phyloP scores from a whole-genome alignment of 495 filamentous ascomycete species.

The Xanthoparmelia taractica region DNA sequence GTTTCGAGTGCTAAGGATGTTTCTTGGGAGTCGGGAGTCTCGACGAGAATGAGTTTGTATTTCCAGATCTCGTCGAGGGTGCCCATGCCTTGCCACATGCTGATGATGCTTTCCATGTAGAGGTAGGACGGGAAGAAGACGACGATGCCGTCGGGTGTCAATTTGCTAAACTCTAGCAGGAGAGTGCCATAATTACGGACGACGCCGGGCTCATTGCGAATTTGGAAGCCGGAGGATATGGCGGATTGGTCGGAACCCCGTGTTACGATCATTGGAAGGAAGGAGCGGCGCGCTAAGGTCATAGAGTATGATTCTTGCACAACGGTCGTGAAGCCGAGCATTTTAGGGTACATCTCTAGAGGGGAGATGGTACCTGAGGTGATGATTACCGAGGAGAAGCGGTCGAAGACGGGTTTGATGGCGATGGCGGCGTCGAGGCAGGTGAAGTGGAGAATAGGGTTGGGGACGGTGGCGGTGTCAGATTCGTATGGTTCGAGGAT shows the following conservation, averaged over 20 bases:
- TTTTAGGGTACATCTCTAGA: conserved; percentile 97
- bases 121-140: conserved; percentile 99
- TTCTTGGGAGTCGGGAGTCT: conserved; percentile 96
- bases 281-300: conserved; percentile 91
- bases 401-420: conserved; percentile 95
- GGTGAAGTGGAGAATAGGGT: conserved; percentile 90
- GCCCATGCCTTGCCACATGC: conserved; percentile 98
- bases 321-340: conserved; percentile 87
- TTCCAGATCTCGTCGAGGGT: conserved; percentile 98
- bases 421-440: conserved; percentile 97
- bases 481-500: conserved; percentile 97
- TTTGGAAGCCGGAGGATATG: conserved; percentile 84
- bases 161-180: conserved; percentile 83
- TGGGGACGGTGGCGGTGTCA: conserved; percentile 89
- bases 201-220: conserved; percentile 88
- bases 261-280: conserved; percentile 96
- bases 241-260: conserved; percentile 87
- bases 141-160: conserved; percentile 94
- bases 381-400: conserved; percentile 96
- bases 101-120: conserved; percentile 98
- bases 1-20: conserved; percentile 93
- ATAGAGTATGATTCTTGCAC: conserved; percentile 95
- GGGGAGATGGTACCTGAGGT: conserved; percentile 97
- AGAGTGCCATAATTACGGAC: conserved; percentile 93
- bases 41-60: conserved; percentile 95